Conservation (phyloP, 495 filamentous ascomycete species). For the Talaromyces proteolyticus region DNA sequence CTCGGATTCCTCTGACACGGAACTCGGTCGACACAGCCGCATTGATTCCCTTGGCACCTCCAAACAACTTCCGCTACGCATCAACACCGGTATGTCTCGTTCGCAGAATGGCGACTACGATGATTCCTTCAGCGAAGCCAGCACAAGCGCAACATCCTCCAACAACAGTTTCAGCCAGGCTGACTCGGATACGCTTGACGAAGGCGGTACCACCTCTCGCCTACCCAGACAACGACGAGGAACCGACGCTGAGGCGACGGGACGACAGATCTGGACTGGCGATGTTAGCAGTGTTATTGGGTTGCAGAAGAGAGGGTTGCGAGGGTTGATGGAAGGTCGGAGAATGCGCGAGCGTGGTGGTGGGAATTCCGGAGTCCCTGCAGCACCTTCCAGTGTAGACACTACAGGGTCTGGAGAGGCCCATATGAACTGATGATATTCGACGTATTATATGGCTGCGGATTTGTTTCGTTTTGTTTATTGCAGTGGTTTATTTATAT, state of each 20-base stretch:
- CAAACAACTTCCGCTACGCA: conserved; percentile 36
- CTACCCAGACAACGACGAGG: conserved; percentile 17
- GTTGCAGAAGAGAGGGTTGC: conserved; percentile 84
- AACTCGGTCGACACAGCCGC: conserved; percentile 27
- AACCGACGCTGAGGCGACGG: conserved; percentile 25
- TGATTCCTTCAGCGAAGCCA: conserved; percentile 36
- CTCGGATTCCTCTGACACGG: conserved; percentile 41
- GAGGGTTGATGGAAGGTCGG: conserved; percentile 92
- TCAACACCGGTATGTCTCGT: conserved; percentile 35
- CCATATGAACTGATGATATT: no score
- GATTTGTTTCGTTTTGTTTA: background rate
- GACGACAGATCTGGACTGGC: conserved; percentile 69
- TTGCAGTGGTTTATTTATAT: no score
- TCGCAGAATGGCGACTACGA: conserved; percentile 30
- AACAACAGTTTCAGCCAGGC: conserved; percentile 37
- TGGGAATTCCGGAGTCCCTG: conserved; percentile 1
- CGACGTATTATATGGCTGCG: background rate
- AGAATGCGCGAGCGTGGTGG: conserved; percentile 68
- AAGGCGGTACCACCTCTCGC: conserved; percentile 5
- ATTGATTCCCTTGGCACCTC: conserved; percentile 23
- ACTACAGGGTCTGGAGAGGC: no score
- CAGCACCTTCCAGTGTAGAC: background rate
- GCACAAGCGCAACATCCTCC: conserved; percentile 33
- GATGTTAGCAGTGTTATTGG: conserved; percentile 92
- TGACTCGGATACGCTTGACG: conserved; percentile 29